These are phyloP conservation scores for Telfairia occidentalis DNA, from an alignment of 331 rosid genomes.

Conservation along the genomic window DNA sequence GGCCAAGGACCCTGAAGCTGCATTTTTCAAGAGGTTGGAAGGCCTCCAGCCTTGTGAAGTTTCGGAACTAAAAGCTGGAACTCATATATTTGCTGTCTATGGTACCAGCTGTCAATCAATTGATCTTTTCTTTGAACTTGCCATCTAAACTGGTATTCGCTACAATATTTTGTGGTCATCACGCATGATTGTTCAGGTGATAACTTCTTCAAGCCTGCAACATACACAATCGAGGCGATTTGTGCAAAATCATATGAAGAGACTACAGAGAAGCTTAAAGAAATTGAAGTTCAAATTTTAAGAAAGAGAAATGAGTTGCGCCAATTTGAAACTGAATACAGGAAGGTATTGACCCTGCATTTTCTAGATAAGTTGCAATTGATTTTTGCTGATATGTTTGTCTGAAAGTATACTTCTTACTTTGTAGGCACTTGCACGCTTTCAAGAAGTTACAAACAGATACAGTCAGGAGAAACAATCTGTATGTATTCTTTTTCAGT, in stretches of 20 bases:
- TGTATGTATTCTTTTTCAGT: constrained; percentile 33
- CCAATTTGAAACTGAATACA: constrained; percentile 82
- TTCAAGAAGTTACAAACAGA: constrained; percentile 87
- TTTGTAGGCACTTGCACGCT: constrained; percentile 82
- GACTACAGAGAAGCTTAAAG: constrained; percentile 54
- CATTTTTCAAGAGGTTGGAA: constrained; percentile 94
- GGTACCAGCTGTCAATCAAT: constrained; percentile 41
- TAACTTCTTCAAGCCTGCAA: constrained; percentile 94
- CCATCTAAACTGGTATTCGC: background rate
- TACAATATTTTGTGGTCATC: background rate
- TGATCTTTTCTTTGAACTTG: constrained; percentile 17
- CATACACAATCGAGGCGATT: constrained; percentile 78
- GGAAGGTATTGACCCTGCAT: constrained; percentile 45
- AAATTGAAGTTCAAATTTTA: constrained; percentile 80
- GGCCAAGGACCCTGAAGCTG: constrained; percentile 97
- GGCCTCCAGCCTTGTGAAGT: constrained; percentile 99
- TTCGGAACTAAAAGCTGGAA: constrained; percentile 85
- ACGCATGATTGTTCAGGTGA: constrained; percentile 51
- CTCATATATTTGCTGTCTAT: constrained; percentile 95
- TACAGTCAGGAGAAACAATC: constrained; percentile 73
- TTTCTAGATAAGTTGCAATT: constrained; percentile 1
- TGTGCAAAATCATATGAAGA: constrained; percentile 69
- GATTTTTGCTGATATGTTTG: background rate
- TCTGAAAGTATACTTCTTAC: constrained; percentile 6
- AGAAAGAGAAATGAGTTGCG: constrained; percentile 95